phyloP scores from a whole-genome alignment of 2,329 filamentous ascomycete species.

The Blastomyces parvus region DNA sequence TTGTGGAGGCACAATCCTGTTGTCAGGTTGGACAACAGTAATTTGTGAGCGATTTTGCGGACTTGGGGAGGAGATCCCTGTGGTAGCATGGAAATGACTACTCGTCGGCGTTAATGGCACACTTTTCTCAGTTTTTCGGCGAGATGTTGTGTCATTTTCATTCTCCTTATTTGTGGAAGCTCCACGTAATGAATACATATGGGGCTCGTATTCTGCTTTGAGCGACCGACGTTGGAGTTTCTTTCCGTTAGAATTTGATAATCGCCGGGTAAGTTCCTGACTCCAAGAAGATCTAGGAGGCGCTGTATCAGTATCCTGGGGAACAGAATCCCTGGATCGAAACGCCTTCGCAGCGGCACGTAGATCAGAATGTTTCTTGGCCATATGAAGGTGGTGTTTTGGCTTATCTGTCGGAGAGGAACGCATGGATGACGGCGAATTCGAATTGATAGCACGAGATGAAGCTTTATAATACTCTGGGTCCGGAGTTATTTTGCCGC shows the following conservation, averaged over 20 bases:
- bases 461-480: constrained; percentile 8
- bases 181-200: constrained; percentile 3
- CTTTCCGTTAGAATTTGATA: not conserved
- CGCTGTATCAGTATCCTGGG: not conserved
- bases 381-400: constrained; percentile 13
- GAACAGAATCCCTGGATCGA: not conserved
- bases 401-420: not conserved
- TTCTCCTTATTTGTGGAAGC: not conserved
- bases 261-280: not conserved
- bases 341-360: constrained; percentile 12
- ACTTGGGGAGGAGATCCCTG: not conserved
- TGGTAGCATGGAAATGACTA: not conserved
- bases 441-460: constrained; percentile 5
- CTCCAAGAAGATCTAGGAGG: not conserved
- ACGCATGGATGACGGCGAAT: not conserved
- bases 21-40: not conserved
- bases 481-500: constrained; percentile 2
- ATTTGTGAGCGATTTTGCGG: not conserved
- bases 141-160: too few relatives aligned
- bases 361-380: constrained; percentile 15
- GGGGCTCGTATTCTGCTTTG: not conserved
- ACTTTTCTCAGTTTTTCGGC: not conserved
- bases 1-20: not conserved
- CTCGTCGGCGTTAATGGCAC: not conserved
- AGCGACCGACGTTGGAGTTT: constrained; percentile 2